These are phyloP conservation scores for Podospora pseudoanserina DNA, from an alignment of 495 filamentous ascomycete genomes.

Conservation along the genomic window DNA sequence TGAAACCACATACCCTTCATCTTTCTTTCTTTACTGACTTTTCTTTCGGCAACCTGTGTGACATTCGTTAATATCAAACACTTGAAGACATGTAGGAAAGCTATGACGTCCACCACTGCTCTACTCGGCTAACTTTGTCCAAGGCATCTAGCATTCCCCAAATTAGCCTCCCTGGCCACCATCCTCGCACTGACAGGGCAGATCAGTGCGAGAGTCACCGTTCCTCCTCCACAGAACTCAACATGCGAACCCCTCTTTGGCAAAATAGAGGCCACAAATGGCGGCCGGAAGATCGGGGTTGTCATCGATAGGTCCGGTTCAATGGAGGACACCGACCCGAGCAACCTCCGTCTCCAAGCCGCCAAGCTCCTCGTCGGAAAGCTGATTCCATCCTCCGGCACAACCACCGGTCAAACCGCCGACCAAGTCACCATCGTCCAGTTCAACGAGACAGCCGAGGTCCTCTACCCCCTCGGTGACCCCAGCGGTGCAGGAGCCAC, in stretches of 20 bases:
- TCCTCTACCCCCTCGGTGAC: constrained; percentile 9
- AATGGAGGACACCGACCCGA: constrained; percentile 4
- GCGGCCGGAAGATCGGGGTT: constrained; percentile 5
- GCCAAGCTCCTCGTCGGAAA: constrained; percentile 6
- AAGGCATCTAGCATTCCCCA: not conserved
- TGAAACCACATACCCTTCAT: not conserved
- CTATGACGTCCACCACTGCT: not conserved
- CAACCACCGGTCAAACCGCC: not conserved
- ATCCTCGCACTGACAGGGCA: not conserved
- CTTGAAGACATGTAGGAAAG: not conserved
- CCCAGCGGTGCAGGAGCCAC: not conserved
- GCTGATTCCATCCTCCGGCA: not conserved
- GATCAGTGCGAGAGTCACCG: not conserved
- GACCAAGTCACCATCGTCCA: not conserved
- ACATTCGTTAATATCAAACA: not conserved
- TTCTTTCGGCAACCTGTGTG: not conserved
- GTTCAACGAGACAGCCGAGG: constrained; percentile 5
- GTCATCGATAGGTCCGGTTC: constrained; percentile 6
- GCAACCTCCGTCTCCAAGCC: constrained; percentile 3
- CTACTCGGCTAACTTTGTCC: not conserved
- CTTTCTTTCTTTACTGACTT: not conserved
- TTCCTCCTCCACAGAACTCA: not conserved
- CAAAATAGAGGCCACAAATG: not conserved
- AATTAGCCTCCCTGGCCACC: not conserved
- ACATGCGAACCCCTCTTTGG: constrained; percentile 3